Evolutionary conservation across 345 rosid species (phyloP).

Genomic region (Populus pruinosa): DNA sequence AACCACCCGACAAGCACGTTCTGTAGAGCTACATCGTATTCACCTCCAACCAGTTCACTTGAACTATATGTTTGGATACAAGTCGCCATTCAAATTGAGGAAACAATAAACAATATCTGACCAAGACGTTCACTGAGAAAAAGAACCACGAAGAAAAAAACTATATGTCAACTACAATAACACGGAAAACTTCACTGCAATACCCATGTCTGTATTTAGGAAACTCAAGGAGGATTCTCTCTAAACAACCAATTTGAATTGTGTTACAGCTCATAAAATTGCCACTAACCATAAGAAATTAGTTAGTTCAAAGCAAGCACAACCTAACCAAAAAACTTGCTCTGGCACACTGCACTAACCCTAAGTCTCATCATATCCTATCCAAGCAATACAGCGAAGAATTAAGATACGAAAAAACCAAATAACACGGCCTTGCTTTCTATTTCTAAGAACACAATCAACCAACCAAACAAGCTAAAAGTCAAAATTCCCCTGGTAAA

Average conservation of each 20-base stretch:
- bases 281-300: conserved; percentile 10
- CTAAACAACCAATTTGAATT: conserved; percentile 1
- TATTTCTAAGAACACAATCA: conserved; percentile 13
- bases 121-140: background rate
- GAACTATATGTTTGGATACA: background rate
- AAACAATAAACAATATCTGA: background rate
- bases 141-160: background rate
- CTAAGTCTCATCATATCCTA: background rate
- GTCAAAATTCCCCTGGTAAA: conserved; percentile 31
- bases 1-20: background rate
- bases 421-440: conserved; percentile 8
- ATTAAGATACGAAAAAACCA: conserved; percentile 9
- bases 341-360: conserved; percentile 3
- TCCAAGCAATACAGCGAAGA: conserved; percentile 14
- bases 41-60: background rate
- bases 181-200: background rate
- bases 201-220: background rate
- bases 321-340: conserved; percentile 7
- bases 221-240: background rate
- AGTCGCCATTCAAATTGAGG: background rate
- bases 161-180: background rate
- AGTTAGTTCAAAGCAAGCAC: conserved; percentile 14
- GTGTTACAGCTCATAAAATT: conserved; percentile 18
- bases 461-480: conserved; percentile 29
- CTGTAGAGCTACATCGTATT: background rate